Percentiles rank a stretch among this genome's conserved stretches.
These are phyloP conservation scores for Calvatia gigantea DNA, from an alignment of 768 basidiomycete species.

Conservation along the genomic window DNA sequence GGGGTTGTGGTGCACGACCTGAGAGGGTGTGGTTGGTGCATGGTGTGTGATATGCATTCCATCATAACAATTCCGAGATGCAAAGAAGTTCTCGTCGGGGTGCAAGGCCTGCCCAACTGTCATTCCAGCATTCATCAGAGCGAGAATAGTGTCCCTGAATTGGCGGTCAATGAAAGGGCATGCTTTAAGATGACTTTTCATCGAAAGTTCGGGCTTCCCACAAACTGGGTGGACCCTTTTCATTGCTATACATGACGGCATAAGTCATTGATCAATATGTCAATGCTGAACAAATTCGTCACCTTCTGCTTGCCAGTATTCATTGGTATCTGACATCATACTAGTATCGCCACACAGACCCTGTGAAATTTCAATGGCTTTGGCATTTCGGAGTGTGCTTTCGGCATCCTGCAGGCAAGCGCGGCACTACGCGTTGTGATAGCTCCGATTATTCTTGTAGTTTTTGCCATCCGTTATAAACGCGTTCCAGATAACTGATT, in stretches of 20 bases:
- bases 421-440: neutral
- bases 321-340: neutral
- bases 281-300: neutral
- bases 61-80: neutral
- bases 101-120: neutral
- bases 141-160: neutral
- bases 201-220: neutral
- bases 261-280: too few relatives aligned
- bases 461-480: neutral
- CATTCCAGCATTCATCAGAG: neutral
- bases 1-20: neutral
- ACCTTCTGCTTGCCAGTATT: neutral
- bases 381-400: neutral
- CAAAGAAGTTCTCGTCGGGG: neutral
- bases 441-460: neutral
- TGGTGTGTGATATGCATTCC: neutral
- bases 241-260: too few relatives aligned
- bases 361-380: neutral
- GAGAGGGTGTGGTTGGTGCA: neutral
- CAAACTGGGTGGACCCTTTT: neutral
- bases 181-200: neutral
- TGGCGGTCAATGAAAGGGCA: neutral
- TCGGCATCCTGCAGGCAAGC: neutral
- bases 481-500: neutral
- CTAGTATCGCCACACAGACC: neutral